Base-by-base conservation (phyloP, 2,329 filamentous ascomycete genomes). In the Aspergillus fructus region DNA sequence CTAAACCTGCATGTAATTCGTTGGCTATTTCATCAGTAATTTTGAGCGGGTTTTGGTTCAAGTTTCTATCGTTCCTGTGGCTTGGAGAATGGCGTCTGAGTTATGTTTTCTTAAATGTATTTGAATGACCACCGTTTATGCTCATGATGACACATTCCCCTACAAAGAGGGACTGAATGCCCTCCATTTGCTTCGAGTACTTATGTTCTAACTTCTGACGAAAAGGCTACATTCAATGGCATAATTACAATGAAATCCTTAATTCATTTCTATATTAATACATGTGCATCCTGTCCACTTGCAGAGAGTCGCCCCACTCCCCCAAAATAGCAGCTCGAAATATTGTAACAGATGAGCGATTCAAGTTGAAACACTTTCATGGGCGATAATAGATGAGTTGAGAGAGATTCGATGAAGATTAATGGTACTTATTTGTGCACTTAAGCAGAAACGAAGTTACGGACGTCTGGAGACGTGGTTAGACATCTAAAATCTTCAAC, bases 381-480 rank as follows among this genome's bases (percentile, higher is more conserved):
- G 11, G 17, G 30, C 7, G n/a, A 49, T 34, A 3, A 30, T 11
- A 40, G 15, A 55, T 21, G 56, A 61, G 60, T 24, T 46, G 56
- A 45, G 55, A 57, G 49, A 52, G 45, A 45, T 34, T 15, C 39
- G 30, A 21, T 37, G 48, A 49, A 19, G 15, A 19, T 37, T 45
- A 34, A 6, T 4, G 5, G 50, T 19, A 7, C 4, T 23, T 27
- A 30, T 48, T 42, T 4, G 13, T 34, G 24, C 9, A 37, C 56
- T 73, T 75, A 91, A 60, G 86, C 87, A 73, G 90, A 88, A 65
- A 97, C 81, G 72, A 97, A 97, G 62, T 78, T 80, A 86, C 93
- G 94, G 77, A 97, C 84, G 72, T 89, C 90, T 84, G 45, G 8
- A 49, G 54, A 49, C 39, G 34, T 4, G 3, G 49, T 65, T 63